These are phyloP conservation scores for Penicillium sp. DNA, from an alignment of 2,329 filamentous ascomycete species.

Conservation along the genomic window DNA sequence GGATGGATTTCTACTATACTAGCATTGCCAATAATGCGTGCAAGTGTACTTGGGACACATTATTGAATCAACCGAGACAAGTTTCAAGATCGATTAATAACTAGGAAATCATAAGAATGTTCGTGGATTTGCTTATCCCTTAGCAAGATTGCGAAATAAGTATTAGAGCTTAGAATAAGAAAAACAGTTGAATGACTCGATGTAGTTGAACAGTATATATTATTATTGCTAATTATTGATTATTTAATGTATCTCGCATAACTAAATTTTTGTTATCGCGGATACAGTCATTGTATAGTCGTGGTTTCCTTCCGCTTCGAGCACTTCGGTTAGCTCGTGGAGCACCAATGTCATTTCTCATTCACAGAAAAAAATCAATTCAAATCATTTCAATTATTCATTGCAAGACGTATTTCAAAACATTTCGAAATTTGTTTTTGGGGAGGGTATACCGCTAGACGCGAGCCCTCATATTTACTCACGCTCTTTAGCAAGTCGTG, in stretches of 20 bases:
- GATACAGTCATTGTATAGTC: background rate
- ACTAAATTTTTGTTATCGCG: too few relatives aligned
- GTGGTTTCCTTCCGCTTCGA: background rate
- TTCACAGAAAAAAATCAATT: background rate
- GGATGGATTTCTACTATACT: too few relatives aligned
- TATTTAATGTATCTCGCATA: background rate
- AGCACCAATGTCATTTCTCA: background rate
- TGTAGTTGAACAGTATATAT: too few relatives aligned
- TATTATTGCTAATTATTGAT: background rate
- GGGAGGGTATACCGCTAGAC: background rate
- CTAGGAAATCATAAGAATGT: too few relatives aligned
- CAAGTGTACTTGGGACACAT: too few relatives aligned
- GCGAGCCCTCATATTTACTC: background rate
- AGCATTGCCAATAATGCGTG: too few relatives aligned
- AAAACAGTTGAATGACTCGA: too few relatives aligned
- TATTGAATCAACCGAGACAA: too few relatives aligned
- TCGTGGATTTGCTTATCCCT: too few relatives aligned
- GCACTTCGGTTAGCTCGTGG: background rate
- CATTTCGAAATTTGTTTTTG: background rate
- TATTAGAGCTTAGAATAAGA: too few relatives aligned
- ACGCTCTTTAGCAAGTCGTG: constrained; percentile 34
- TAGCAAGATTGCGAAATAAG: too few relatives aligned
- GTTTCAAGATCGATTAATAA: too few relatives aligned
- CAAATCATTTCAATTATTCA: background rate
- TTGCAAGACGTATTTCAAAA: background rate